A percentile compares a stretch with the other conserved stretches of the same genome.
phyloP scores from a whole-genome alignment of 257 asterid species.

The Hygrophila difformis region DNA sequence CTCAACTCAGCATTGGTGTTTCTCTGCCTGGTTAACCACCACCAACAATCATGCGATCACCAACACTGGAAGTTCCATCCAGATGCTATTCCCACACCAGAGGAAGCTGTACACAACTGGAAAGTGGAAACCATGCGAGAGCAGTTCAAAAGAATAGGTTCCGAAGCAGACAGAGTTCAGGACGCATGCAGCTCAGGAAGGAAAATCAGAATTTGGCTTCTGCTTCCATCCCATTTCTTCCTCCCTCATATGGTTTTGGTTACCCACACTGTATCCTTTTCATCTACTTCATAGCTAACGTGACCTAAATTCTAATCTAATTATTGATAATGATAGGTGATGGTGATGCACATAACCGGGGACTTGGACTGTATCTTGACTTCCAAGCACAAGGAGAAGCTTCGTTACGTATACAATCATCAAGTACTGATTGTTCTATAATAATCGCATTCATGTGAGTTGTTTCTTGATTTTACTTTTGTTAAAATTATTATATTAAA shows the following conservation, averaged over 20 bases:
- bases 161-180: neutral
- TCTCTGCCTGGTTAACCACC: no score
- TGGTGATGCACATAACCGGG: neutral
- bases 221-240: no score
- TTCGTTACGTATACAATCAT: neutral
- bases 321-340: neutral
- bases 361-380: neutral
- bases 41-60: no score
- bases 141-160: neutral
- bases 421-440: neutral
- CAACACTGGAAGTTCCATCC: no score
- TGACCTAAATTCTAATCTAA: no score
- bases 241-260: slow-evolving; percentile 27
- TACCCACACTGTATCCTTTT: neutral
- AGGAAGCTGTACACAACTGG: neutral
- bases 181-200: slow-evolving; percentile 27
- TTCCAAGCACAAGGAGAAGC: neutral
- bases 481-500: neutral
- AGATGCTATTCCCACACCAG: no score
- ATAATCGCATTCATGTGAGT: no score
- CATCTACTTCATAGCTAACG: no score
- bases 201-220: no score
- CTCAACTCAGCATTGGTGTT: no score
- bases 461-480: no score
- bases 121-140: neutral